Base-by-base conservation (phyloP, 208 protist species). In the Herpetomonas tarakana region DNA sequence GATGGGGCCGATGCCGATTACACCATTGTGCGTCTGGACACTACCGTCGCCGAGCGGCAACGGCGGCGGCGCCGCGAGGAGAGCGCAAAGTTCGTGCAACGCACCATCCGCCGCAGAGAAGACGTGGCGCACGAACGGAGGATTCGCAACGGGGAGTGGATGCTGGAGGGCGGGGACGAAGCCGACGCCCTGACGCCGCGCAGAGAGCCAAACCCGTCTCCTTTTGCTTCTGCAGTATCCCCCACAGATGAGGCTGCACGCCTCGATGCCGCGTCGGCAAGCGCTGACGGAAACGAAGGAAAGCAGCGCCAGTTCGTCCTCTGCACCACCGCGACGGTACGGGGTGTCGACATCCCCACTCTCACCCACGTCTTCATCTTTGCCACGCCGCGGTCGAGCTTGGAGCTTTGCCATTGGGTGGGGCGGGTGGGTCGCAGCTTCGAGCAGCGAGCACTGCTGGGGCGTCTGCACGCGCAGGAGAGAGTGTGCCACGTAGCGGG, bases 401-500 rank as follows among this genome's bases (percentile, higher is more conserved):
- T 83, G 44, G 89, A 95, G 69, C 92, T 90, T 61, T 81, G 80
- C 35, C 89, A 95, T 58, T 95, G 86, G 83, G 89, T 82, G 35
- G 89, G 89, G 1, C 86, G 89, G 11, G 89, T 95, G 1, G 89
- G 89, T 22, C 81, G 89, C 57, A 41, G 35, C 35, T 41, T 41
- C 14, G 35, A 41, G 35, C 35, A 41, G 35, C 35, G 35, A 6
- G 35, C 35, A 14, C 35, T 6, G 35, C 9, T 14, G 6, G n/a
- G n/a, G n/a, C 35, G 35, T 14, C 9, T 14, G 9, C 9, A 18
- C 35, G 35, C 35, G 14, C 35, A 41, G 9, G 6, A 6, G 9
- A 41, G 9, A 6, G 35, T 14, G 35, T 18, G 9, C 9, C 35
- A 41, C 35, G 89, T 86, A 1, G 51, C 29, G 11, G 38, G 35